These are phyloP conservation scores for Aspergillus ustus DNA, from an alignment of 2,329 filamentous ascomycete genomes.

Conservation along the genomic window DNA sequence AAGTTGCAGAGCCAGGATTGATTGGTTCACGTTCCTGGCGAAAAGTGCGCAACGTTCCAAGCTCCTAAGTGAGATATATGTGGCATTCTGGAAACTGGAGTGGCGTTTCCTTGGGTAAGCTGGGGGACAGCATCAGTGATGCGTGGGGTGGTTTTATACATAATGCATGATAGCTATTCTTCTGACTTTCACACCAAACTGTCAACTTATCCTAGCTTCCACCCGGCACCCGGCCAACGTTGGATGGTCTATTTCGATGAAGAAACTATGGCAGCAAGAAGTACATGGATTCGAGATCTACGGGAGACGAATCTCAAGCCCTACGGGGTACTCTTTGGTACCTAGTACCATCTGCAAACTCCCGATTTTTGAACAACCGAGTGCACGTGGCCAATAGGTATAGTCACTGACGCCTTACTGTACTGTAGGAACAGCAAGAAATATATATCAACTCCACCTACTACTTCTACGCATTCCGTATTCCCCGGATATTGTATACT, in stretches of 20 bases:
- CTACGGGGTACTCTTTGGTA: neutral
- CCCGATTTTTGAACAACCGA: neutral
- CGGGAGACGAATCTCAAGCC: no score
- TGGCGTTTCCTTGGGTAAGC: neutral
- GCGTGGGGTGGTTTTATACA: neutral
- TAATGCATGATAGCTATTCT: neutral
- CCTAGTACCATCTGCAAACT: neutral
- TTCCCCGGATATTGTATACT: neutral
- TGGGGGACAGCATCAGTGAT: neutral
- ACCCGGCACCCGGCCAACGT: neutral
- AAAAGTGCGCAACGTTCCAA: neutral
- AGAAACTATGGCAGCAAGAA: neutral
- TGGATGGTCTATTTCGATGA: neutral
- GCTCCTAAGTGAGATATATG: neutral
- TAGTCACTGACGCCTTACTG: neutral
- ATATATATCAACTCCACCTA: neutral
- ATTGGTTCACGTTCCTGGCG: neutral
- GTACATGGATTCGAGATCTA: no score
- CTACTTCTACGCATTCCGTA: neutral
- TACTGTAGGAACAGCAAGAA: neutral
- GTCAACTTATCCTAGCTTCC: neutral
- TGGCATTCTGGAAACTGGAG: neutral
- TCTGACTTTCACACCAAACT: neutral
- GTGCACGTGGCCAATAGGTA: neutral
- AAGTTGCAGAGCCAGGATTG: conserved; percentile 54